Conservation (phyloP, 2,329 filamentous ascomycete genomes). For the Juglanconis sp. region DNA sequence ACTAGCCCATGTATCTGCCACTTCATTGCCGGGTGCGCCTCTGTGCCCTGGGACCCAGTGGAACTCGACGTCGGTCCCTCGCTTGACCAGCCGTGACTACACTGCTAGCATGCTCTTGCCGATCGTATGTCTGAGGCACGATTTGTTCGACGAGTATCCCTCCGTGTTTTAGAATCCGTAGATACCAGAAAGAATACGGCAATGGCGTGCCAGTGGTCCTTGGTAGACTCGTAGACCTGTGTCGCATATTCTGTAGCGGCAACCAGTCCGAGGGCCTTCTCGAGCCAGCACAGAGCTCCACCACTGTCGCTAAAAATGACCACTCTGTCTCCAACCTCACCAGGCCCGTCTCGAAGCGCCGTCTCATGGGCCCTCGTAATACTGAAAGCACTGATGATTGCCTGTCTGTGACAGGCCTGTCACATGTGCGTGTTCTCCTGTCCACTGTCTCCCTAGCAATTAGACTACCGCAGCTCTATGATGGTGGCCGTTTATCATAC, state of each 20-base stretch:
- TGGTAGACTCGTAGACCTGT: no score
- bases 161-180: background rate
- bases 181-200: background rate
- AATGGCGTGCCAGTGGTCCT: background rate
- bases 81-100: background rate
- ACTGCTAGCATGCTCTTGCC: background rate
- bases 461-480: no score
- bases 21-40: background rate
- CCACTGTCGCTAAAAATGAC: background rate
- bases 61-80: background rate
- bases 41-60: conserved; percentile 1
- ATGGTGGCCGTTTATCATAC: no score
- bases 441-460: no score
- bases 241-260: background rate
- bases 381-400: background rate
- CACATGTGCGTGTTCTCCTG: background rate
- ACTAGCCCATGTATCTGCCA: background rate
- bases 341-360: background rate
- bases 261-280: background rate
- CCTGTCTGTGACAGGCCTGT: background rate
- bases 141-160: background rate
- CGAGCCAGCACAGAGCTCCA: background rate
- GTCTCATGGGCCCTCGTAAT: background rate
- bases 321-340: background rate
- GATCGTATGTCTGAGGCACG: background rate